These are phyloP conservation scores for Tricholoma matsutake DNA, from an alignment of 768 basidiomycete genomes.

Conservation along the genomic window DNA sequence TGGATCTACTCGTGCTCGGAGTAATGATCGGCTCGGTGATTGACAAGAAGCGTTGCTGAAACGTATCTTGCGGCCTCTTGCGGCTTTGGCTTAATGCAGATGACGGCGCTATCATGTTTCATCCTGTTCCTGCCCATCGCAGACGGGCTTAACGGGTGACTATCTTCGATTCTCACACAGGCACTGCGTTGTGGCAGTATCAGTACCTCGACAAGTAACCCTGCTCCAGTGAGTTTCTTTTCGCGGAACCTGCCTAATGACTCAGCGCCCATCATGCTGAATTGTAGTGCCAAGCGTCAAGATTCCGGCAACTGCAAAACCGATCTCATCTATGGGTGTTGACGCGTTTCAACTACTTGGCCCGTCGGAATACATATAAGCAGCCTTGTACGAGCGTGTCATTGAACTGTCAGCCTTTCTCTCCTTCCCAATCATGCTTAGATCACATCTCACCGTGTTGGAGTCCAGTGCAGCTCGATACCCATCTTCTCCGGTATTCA, in stretches of 20 bases:
- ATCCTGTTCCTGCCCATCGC: constrained; percentile 3
- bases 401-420: neutral
- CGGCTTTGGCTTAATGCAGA: neutral
- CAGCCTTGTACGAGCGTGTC: neutral
- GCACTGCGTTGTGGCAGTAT: constrained; percentile 12
- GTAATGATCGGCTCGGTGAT: neutral
- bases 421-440: constrained; percentile 22
- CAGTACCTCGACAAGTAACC: neutral
- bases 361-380: constrained; percentile 6
- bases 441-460: constrained; percentile 54
- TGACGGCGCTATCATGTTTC: constrained; percentile 12
- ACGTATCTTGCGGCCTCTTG: neutral
- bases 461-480: constrained; percentile 43
- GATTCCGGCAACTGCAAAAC: constrained; percentile 1
- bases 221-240: neutral
- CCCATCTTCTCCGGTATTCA: constrained; percentile 48
- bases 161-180: constrained; percentile 9
- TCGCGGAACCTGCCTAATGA: neutral
- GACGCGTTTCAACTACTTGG: constrained; percentile 17
- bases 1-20: neutral
- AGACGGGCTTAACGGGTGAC: constrained; percentile 13
- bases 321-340: neutral
- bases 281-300: constrained; percentile 4
- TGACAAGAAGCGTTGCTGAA: neutral
- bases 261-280: constrained; percentile 11